Conservation (phyloP, 129 eudicot species). For the sunflower (Helianthus annuus) region HanXRQr2.0-SUNRISE NC_035446.2:59981059-59981558, state of each 20-base stretch:
- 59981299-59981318: background rate
- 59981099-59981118: slow-evolving; percentile 98
- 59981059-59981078: slow-evolving; percentile 10
- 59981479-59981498: slow-evolving; percentile 99
- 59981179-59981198: slow-evolving; percentile 44
- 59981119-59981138: slow-evolving; percentile 99
- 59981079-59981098: slow-evolving; percentile 36
- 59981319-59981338: background rate
- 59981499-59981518: slow-evolving; percentile 87
- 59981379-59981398: slow-evolving; percentile 3
- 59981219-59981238: slow-evolving; percentile 6
- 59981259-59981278: background rate
- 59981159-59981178: slow-evolving; percentile 99
- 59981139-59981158: slow-evolving; percentile 99
- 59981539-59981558: slow-evolving; percentile 99
- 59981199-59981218: slow-evolving; percentile 9
- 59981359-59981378: slow-evolving; percentile 3
- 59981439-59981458: slow-evolving; percentile 24
- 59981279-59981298: background rate
- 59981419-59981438: slow-evolving; percentile 4
- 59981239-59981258: background rate
- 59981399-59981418: background rate
- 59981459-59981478: slow-evolving; percentile 98
- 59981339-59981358: background rate
- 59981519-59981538: slow-evolving; percentile 94